Evolutionary conservation across 768 basidiomycete species (phyloP), one percentile per base, ranked within the genome.

Genomic region (Pholiota conissans): DNA sequence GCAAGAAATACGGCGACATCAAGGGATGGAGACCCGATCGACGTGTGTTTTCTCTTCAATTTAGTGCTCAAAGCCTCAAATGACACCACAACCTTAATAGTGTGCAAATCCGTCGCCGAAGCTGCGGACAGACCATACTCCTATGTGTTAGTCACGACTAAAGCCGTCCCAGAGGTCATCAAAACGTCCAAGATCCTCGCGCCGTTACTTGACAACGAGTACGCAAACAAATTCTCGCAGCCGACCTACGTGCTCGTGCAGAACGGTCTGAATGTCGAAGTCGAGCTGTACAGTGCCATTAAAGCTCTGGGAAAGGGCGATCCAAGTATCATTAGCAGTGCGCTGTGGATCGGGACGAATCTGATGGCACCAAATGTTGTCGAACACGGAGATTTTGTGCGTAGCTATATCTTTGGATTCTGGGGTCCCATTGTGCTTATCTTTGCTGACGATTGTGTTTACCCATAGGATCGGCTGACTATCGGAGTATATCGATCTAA

Each of bases 221-320:
- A 85, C 71, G 63, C 73, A 48, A 75, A 79, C 29, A 65, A 64
- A 45, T 73, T 76, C 59, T 61, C 74, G 4, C 84, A 86, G 62
- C 86, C 86, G 1, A 80, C 77, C 1, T 86, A 85, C 64, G 83
- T 86, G 2, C 67, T 89, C 11, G 61, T 87, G 48, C 85, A 91
- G 75, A 92, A 92, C 66, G 89, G 90, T 5, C 71, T 93, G 3
- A 83, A 83, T 34, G 84, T 90, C 10, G 90, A 91, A 65, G 73
- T 69, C 30, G 87, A 88, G 55, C 73, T 90, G 20, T 87, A 89
- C 66, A 63, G 79, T 9, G 78, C 84, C 1, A 55, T 84, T 10
- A 74, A 73, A 56, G 59, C 65, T 8, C 69, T 84, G n/a, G 69
- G 66, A 5, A 69, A 71, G 35, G 73, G 73, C 3, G 71, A 76